Base-by-base conservation (phyloP, 306 rosid species). In the Lupinus albus region DNA sequence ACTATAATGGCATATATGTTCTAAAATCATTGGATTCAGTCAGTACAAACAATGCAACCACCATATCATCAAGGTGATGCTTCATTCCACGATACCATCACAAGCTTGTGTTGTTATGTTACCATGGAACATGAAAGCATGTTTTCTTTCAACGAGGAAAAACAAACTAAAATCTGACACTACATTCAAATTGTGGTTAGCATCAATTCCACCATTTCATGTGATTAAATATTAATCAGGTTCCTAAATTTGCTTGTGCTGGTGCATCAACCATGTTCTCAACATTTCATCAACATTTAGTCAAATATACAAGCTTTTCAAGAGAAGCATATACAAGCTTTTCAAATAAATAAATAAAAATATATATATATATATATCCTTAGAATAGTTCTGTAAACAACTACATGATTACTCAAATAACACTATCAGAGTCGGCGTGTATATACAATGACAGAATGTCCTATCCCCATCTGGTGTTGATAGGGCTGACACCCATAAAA, bases 231-330 rank as follows among this genome's bases (percentile, higher is more conserved):
- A 58, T 42, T 58, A 75, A 61, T 30, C 38, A 8, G 30, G 52
- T 6, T 13, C 51, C 6, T 16, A 45, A 49, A 3, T 50, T 36
- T 45, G 18, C 52, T 57, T 16, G 58, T 33, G 49, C 11, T n/a
- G 33, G 58, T 39, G 42, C 80, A 51, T 61, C 52, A 61, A 32
- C 6, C 11, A 38, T 7, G 17, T 49, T 4, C 11, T 11, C 52
- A 56, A 67, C 15, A 38, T 58, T 47, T 35, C 61, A 57, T 74
- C 57, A 32, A 13, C 30, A 55, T 33, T 45, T 18, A 64, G 59
- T 35, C 28, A 36, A n/a, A n/a, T n/a, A n/a, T n/a, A n/a, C n/a
- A n/a, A n/a, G n/a, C n/a, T n/a, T n/a, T n/a, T 21, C 28, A 1
- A 6, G 0, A 13, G 20, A 61, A 30, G 46, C 15, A 47, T 12